A percentile compares a stretch with the other conserved stretches of the same genome.
Conservation (phyloP, 2,329 filamentous ascomycete species). For the Monilinia aucupariae region DNA sequence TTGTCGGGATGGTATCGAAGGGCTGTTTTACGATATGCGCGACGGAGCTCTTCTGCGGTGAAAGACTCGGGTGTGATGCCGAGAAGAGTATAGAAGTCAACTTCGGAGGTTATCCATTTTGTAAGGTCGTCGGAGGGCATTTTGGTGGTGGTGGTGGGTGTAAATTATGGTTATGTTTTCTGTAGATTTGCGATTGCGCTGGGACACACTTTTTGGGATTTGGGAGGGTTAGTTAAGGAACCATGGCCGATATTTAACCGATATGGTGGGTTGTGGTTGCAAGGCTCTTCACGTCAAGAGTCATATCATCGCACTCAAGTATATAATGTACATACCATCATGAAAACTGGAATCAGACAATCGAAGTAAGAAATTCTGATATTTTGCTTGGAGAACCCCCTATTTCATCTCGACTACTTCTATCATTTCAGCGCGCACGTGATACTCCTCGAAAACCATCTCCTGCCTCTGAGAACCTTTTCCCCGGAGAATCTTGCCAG, state of each 20-base stretch:
- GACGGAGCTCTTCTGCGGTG: constrained; percentile 31
- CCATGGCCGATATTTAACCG: not conserved
- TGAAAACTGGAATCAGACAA: not conserved
- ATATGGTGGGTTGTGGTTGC: not conserved
- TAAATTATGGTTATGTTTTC: not conserved
- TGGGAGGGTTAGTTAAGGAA: not conserved
- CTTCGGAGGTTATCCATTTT: constrained; percentile 34
- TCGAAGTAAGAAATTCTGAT: not conserved
- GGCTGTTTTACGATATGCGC: constrained; percentile 75
- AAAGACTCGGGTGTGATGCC: constrained; percentile 30
- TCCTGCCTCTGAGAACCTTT: not conserved
- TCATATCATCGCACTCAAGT: not conserved
- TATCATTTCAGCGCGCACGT: not conserved
- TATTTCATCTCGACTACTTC: not conserved
- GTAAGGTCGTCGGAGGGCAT: constrained; percentile 35
- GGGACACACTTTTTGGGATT: not conserved
- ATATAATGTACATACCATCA: not conserved
- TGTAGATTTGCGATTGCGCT: not conserved
- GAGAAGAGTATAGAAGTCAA: constrained; percentile 35
- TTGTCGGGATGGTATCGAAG: constrained; percentile 96
- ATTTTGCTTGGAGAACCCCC: not conserved
- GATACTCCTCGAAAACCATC: not conserved
- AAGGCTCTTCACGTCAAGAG: not conserved
- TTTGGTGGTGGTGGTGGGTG: constrained; percentile 2
- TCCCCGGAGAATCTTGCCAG: not conserved